Conservation (phyloP, 164 flowering plant species). For the Vitis amurensis region DNA sequence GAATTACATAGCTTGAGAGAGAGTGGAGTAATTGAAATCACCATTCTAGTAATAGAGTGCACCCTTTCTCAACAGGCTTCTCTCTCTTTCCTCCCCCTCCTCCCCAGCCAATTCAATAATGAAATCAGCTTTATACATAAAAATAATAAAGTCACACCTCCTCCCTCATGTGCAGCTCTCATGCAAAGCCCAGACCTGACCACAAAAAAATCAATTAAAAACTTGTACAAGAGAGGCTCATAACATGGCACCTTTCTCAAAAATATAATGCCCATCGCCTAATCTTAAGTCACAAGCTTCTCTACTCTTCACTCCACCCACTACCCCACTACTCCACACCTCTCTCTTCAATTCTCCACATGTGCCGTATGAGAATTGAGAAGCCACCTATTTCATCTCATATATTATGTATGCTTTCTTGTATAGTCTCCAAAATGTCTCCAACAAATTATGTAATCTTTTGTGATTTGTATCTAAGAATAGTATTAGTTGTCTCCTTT, state of each 20-base stretch:
- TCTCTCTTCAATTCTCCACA: neutral
- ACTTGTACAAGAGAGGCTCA: neutral
- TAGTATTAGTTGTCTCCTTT: too few species aligned
- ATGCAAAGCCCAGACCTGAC: slow-evolving; percentile 4
- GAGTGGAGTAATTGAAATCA: too few species aligned
- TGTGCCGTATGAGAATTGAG: neutral
- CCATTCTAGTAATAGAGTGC: too few species aligned
- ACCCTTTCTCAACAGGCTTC: too few species aligned
- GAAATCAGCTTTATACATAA: neutral
- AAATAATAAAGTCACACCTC: neutral
- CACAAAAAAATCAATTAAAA: neutral
- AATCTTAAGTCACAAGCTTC: neutral
- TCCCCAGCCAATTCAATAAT: neutral
- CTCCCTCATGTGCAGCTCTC: slow-evolving; percentile 1
- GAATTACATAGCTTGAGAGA: too few species aligned
- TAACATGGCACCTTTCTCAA: slow-evolving; percentile 15
- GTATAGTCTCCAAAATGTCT: too few species aligned
- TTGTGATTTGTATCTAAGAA: too few species aligned
- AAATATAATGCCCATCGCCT: slow-evolving; percentile 5
- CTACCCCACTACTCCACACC: neutral
- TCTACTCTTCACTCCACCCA: neutral
- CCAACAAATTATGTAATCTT: too few species aligned
- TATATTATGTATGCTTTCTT: too few species aligned
- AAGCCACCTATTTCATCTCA: too few species aligned
- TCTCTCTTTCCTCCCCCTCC: too few species aligned